A percentile compares a stretch with the other conserved stretches of the same genome.
These are phyloP conservation scores for Aechmea fasciata DNA, from an alignment of 176 grass and related monocot genomes.

Conservation along the genomic window DNA sequence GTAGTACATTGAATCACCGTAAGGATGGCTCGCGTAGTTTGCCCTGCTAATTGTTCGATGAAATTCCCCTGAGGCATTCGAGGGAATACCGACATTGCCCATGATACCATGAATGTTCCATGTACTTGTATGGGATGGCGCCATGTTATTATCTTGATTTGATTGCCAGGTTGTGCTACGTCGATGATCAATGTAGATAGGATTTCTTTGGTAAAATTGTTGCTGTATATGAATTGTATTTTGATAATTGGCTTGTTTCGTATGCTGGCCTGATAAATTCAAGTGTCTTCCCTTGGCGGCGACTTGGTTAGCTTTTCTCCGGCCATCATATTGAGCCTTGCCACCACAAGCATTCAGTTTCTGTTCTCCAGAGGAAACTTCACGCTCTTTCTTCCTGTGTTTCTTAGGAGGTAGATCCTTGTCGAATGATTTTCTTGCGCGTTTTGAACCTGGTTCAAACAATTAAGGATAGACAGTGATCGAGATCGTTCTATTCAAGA, in stretches of 20 bases:
- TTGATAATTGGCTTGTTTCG: background rate
- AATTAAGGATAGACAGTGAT: background rate
- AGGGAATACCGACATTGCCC: background rate
- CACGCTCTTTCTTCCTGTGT: constrained; percentile 22
- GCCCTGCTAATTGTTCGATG: background rate
- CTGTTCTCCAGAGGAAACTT: background rate
- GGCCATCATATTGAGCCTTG: background rate
- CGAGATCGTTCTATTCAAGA: background rate
- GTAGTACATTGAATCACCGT: background rate
- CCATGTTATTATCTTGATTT: background rate
- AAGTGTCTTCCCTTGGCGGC: background rate
- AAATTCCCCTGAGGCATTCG: background rate
- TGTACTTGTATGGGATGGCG: constrained; percentile 1
- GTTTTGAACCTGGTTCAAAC: constrained; percentile 16
- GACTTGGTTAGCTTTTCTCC: background rate
- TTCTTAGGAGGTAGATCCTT: constrained; percentile 23
- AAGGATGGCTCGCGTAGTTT: background rate
- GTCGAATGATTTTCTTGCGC: constrained; percentile 17
- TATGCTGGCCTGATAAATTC: background rate
- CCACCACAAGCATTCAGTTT: background rate
- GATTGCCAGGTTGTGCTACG: background rate
- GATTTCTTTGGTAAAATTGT: background rate
- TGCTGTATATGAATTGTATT: constrained; percentile 3
- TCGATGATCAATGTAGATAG: background rate
- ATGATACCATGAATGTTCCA: background rate